Conservation (phyloP, 441 rosid species). For the Melastoma candidum region DNA sequence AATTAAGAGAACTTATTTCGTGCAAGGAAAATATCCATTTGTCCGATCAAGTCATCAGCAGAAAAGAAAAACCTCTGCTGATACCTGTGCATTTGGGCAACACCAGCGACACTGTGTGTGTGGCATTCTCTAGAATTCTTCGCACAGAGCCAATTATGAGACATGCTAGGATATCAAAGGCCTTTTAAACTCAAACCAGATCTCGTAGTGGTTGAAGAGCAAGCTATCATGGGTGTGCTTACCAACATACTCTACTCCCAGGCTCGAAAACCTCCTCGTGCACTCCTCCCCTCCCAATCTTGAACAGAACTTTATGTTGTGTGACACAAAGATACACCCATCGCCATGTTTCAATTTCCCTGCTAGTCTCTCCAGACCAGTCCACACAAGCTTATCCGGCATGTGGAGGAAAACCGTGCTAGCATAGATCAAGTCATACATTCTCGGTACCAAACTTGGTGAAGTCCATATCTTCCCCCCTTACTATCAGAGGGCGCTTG, state of each 20-base stretch:
- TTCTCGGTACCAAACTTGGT: constrained; percentile 50
- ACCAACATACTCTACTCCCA: constrained; percentile 69
- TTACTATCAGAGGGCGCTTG: constrained; percentile 72
- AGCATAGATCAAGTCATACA: constrained; percentile 79
- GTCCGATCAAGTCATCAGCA: too few relatives aligned
- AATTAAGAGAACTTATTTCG: too few relatives aligned
- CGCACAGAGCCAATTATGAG: too few relatives aligned
- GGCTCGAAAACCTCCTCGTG: constrained; percentile 45
- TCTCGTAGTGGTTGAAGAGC: constrained; percentile 90
- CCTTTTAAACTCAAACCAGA: constrained; percentile 64
- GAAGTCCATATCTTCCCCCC: constrained; percentile 90
- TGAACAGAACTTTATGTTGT: constrained; percentile 84
- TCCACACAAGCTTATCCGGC: constrained; percentile 95
- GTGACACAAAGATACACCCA: constrained; percentile 84
- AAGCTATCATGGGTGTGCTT: constrained; percentile 80
- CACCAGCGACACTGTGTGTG: too few relatives aligned
- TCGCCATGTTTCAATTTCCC: constrained; percentile 54
- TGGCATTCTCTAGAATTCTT: too few relatives aligned
- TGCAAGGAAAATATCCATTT: too few relatives aligned
- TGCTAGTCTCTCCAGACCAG: constrained; percentile 65
- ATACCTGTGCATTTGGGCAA: too few relatives aligned
- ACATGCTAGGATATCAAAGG: too few relatives aligned
- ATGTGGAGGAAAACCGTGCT: constrained; percentile 98
- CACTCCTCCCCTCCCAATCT: constrained; percentile 76
- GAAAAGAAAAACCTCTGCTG: too few relatives aligned